These are phyloP conservation scores for Talaromyces rugulosus DNA, from an alignment of 2,329 filamentous ascomycete species.

Conservation along the genomic window DNA sequence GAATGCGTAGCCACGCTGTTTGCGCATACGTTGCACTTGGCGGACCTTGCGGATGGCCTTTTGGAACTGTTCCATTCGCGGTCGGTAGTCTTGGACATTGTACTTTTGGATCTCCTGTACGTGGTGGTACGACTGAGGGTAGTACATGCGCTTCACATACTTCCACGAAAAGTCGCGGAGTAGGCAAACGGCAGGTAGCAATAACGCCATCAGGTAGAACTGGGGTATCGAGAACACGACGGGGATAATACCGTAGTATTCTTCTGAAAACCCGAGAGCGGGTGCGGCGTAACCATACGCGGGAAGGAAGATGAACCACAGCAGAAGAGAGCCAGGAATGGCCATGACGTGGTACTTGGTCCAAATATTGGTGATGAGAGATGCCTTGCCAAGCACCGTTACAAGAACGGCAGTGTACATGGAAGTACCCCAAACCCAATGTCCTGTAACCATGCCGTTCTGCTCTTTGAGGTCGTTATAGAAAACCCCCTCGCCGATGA, in stretches of 20 bases:
- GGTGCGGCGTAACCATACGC: constrained; percentile 84
- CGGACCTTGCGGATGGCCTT: constrained; percentile 98
- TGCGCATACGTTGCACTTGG: constrained; percentile 98
- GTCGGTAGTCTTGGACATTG: constrained; percentile 98
- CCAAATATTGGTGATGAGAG: constrained; percentile 94
- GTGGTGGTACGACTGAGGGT: constrained; percentile 91
- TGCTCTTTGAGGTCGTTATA: constrained; percentile 70
- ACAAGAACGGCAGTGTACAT: constrained; percentile 90
- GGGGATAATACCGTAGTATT: constrained; percentile 81
- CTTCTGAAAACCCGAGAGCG: constrained; percentile 71
- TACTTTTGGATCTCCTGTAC: constrained; percentile 99
- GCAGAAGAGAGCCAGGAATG: constrained; percentile 84
- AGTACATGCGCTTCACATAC: constrained; percentile 96
- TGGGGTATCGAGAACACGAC: constrained; percentile 73
- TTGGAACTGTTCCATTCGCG: constrained; percentile 99
- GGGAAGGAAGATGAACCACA: constrained; percentile 89
- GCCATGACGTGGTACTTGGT: constrained; percentile 96
- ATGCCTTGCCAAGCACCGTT: constrained; percentile 91
- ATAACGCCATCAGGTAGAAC: constrained; percentile 88
- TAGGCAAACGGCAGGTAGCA: constrained; percentile 76
- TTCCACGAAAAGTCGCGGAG: constrained; percentile 93
- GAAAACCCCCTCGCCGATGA: constrained; percentile 77
- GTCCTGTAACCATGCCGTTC: constrained; percentile 78
- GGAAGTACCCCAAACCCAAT: constrained; percentile 98
- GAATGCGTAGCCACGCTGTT: constrained; percentile 97